phyloP scores from a whole-genome alignment of 371 early-diverging fungal species.

The Mortierella sp. region DNA sequence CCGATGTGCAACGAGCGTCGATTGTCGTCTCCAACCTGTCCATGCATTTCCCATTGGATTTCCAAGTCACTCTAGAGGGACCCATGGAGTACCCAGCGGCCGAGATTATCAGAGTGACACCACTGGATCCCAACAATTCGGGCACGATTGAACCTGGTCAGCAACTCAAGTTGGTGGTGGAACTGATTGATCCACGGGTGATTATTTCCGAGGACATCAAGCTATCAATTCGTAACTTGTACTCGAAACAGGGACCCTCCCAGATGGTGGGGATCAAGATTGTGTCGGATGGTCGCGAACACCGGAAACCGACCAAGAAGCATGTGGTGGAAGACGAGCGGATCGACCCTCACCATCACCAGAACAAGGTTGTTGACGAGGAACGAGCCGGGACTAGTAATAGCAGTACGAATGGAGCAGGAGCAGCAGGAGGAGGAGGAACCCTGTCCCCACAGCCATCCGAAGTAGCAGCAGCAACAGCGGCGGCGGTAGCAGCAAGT shows the following conservation, averaged over 20 bases:
- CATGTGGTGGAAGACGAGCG: slow-evolving; percentile 45
- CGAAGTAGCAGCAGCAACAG: neutral
- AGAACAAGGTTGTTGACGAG: slow-evolving; percentile 47
- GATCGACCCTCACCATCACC: slow-evolving; percentile 49
- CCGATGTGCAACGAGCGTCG: slow-evolving; percentile 53
- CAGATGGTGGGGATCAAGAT: slow-evolving; percentile 76
- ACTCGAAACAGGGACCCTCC: slow-evolving; percentile 70
- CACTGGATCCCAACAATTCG: slow-evolving; percentile 63
- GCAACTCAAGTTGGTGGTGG: slow-evolving; percentile 64
- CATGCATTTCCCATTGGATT: slow-evolving; percentile 68
- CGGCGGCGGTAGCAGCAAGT: slow-evolving; percentile 22
- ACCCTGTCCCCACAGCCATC: too few relatives aligned
- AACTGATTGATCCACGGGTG: slow-evolving; percentile 70
- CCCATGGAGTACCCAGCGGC: slow-evolving; percentile 81
- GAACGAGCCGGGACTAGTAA: too few relatives aligned
- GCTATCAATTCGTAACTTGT: slow-evolving; percentile 76
- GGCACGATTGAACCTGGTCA: slow-evolving; percentile 71
- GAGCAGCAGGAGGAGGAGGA: neutral
- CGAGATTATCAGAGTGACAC: slow-evolving; percentile 65
- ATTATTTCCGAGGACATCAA: slow-evolving; percentile 86
- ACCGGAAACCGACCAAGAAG: slow-evolving; percentile 44
- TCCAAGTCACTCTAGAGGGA: slow-evolving; percentile 74
- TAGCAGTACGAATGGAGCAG: neutral
- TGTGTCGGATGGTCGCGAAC: slow-evolving; percentile 63
- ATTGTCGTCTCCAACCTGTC: slow-evolving; percentile 77